Percentiles rank a stretch among this genome's conserved stretches.
Conservation (phyloP, 257 asterid species). For the Plantago major region DNA sequence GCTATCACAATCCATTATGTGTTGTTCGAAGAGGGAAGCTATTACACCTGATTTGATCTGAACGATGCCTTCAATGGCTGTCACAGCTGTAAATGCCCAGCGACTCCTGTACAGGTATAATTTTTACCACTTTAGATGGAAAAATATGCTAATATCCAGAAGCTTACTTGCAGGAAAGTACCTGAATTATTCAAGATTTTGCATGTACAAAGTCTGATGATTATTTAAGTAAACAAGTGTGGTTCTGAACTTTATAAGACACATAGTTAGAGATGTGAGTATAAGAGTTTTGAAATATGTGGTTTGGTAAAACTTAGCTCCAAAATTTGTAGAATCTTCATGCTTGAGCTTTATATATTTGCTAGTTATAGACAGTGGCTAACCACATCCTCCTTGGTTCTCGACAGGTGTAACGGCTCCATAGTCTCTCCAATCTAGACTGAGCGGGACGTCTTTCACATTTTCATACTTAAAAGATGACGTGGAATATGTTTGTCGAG, state of each 20-base stretch:
- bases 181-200: no score
- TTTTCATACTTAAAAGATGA: slow-evolving; percentile 13
- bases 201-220: no score
- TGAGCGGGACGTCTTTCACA: slow-evolving; percentile 10
- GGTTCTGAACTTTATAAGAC: no score
- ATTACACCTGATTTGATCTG: slow-evolving; percentile 20
- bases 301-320: no score
- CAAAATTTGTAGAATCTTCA: not conserved
- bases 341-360: not conserved
- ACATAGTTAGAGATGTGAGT: no score
- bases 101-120: slow-evolving; percentile 23
- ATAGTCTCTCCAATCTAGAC: slow-evolving; percentile 25
- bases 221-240: no score
- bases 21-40: slow-evolving; percentile 29
- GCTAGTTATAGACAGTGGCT: not conserved
- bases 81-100: slow-evolving; percentile 37
- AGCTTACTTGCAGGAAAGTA: no score
- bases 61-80: slow-evolving; percentile 27
- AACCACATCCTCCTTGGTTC: slow-evolving; percentile 26
- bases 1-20: slow-evolving; percentile 33
- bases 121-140: not conserved
- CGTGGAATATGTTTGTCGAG: not conserved
- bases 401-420: slow-evolving; percentile 27
- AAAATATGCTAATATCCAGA: not conserved
- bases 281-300: no score